These are phyloP conservation scores for Cyberlindnera maclurae DNA, from an alignment of 805 yeast species.

Conservation along the genomic window DNA sequence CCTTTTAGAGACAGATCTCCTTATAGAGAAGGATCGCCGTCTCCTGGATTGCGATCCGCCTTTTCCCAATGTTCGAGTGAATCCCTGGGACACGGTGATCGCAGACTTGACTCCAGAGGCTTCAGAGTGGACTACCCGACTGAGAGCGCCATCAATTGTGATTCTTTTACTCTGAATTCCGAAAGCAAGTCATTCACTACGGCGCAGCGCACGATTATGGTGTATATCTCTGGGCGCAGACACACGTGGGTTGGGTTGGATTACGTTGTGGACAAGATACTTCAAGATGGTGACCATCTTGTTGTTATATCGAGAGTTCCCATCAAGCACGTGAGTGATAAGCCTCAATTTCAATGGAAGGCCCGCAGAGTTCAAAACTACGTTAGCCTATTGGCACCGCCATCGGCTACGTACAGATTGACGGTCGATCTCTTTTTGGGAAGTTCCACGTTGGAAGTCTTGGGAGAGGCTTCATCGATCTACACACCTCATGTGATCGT, in stretches of 20 bases:
- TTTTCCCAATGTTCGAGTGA: not conserved
- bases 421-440: constrained; percentile 59
- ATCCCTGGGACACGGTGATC: not conserved
- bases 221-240: constrained; percentile 60
- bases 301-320: constrained; percentile 52
- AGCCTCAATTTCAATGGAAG: not conserved
- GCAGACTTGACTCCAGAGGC: constrained; percentile 7
- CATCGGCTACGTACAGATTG: constrained; percentile 35
- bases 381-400: constrained; percentile 23
- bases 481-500: constrained; percentile 56
- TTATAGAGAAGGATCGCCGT: no score
- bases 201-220: constrained; percentile 41
- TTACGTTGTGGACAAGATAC: constrained; percentile 49
- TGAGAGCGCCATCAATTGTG: constrained; percentile 8
- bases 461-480: constrained; percentile 52
- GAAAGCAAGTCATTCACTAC: not conserved
- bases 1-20: constrained; percentile 8
- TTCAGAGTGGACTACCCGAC: constrained; percentile 21
- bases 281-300: constrained; percentile 61
- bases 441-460: constrained; percentile 40
- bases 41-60: no score
- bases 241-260: constrained; percentile 84
- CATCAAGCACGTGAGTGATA: not conserved
- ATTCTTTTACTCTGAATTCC: constrained; percentile 10
- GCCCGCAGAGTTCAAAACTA: constrained; percentile 28